phyloP scores from a whole-genome alignment of 768 basidiomycete genomes.

The Gautieria morchelliformis region DNA sequence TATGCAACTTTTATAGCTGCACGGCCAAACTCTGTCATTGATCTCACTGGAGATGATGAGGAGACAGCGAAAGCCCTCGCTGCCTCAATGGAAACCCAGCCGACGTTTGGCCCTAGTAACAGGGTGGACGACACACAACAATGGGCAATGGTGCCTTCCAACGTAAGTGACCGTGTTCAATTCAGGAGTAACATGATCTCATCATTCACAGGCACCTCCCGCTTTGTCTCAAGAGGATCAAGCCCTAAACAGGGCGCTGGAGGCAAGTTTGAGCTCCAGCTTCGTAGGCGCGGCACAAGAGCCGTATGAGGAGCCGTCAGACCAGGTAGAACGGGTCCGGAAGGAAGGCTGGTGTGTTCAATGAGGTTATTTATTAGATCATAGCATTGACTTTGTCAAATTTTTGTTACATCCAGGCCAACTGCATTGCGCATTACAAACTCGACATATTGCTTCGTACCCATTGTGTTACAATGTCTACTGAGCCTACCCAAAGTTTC shows the following conservation, averaged over 20 bases:
- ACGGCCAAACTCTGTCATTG: constrained; percentile 7
- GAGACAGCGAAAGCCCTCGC: constrained; percentile 1
- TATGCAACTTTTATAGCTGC: constrained; percentile 1
- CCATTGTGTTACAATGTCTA: constrained; percentile 4
- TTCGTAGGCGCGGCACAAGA: constrained; percentile 5
- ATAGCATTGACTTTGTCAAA: not conserved
- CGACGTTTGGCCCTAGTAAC: constrained; percentile 3
- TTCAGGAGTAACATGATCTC: not conserved
- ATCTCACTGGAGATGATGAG: constrained; percentile 6
- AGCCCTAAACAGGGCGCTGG: constrained; percentile 1
- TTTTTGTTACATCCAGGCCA: not conserved
- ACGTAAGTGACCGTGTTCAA: not conserved
- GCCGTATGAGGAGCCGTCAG: constrained; percentile 5
- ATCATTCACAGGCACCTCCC: not conserved
- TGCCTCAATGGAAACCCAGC: constrained; percentile 2
- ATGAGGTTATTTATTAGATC: not conserved
- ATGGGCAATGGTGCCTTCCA: constrained; percentile 8
- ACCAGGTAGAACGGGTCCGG: not conserved
- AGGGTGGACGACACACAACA: not conserved
- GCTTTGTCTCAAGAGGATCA: constrained; percentile 5
- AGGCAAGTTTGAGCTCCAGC: constrained; percentile 5
- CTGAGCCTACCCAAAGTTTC: not conserved
- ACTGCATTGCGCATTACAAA: constrained; percentile 3
- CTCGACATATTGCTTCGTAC: not conserved
- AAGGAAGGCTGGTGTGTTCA: constrained; percentile 1